Evolutionary conservation across 202 grass and related monocot genomes (phyloP).

Genomic region (Panicum hallii): DNA sequence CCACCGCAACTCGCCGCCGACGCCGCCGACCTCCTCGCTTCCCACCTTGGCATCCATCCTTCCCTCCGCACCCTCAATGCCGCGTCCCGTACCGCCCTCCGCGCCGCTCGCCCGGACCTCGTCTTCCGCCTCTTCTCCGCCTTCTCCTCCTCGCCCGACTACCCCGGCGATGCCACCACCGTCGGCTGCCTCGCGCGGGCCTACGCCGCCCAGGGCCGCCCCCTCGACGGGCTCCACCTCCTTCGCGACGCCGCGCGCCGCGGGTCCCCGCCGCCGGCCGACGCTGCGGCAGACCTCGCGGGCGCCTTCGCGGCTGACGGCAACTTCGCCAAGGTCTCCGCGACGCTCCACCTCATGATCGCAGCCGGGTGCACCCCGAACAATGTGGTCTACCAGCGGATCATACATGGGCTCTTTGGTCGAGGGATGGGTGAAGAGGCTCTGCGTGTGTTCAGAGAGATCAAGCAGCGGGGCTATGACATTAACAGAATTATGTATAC

Average conservation of each 20-base stretch:
- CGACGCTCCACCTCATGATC: slow-evolving; percentile 84
- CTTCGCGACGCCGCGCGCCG: slow-evolving; percentile 60
- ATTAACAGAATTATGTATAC: slow-evolving; percentile 54
- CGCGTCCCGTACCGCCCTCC: slow-evolving; percentile 40
- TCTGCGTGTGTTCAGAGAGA: slow-evolving; percentile 67
- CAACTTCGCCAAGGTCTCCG: slow-evolving; percentile 71
- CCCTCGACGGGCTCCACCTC: slow-evolving; percentile 65
- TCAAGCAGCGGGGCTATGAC: slow-evolving; percentile 76
- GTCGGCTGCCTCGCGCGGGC: slow-evolving; percentile 56
- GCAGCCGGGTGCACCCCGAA: slow-evolving; percentile 49
- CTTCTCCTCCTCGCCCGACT: slow-evolving; percentile 52
- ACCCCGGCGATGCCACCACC: slow-evolving; percentile 49
- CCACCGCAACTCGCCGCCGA: slow-evolving; percentile 39
- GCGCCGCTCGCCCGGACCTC: slow-evolving; percentile 53
- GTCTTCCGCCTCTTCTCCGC: slow-evolving; percentile 66
- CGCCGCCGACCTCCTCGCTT: slow-evolving; percentile 33
- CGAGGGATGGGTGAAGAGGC: slow-evolving; percentile 54
- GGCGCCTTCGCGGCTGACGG: slow-evolving; percentile 50
- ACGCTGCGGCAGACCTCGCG: slow-evolving; percentile 53
- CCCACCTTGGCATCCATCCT: slow-evolving; percentile 51
- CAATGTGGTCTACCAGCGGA: slow-evolving; percentile 56
- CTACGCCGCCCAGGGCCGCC: slow-evolving; percentile 52
- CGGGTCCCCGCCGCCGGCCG: slow-evolving; percentile 41
- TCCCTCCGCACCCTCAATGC: slow-evolving; percentile 52
- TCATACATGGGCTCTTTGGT: slow-evolving; percentile 62